phyloP scores from a whole-genome alignment of 2,329 filamentous ascomycete genomes.

The Esteya vermicola region DNA sequence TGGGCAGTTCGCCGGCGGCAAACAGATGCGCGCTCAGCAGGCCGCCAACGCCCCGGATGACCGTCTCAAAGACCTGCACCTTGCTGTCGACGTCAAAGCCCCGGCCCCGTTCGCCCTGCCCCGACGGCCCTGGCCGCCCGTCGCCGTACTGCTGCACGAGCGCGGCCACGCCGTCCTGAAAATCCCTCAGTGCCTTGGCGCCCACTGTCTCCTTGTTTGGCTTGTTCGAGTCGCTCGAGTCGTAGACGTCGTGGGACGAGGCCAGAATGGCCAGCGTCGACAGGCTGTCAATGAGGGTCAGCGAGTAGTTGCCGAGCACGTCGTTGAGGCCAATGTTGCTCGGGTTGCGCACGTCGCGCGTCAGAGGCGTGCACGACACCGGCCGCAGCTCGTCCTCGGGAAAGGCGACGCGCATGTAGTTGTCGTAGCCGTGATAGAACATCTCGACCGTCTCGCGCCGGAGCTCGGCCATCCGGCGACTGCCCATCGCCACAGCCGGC shows the following conservation, averaged over 20 bases:
- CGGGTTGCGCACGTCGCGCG: constrained; percentile 67
- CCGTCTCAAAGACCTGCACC: constrained; percentile 96
- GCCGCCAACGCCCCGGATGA: constrained; percentile 84
- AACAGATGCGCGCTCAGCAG: constrained; percentile 89
- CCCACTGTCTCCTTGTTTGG: constrained; percentile 37
- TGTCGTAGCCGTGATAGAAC: constrained; percentile 94
- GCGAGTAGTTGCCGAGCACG: constrained; percentile 89
- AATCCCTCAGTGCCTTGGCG: constrained; percentile 52
- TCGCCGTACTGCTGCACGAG: constrained; percentile 80
- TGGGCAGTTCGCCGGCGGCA: constrained; percentile 78
- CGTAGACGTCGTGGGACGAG: too few species aligned
- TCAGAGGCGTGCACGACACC: constrained; percentile 69
- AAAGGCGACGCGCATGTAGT: constrained; percentile 88
- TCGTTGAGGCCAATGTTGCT: constrained; percentile 82
- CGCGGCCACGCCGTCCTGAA: constrained; percentile 64
- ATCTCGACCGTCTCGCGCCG: constrained; percentile 55
- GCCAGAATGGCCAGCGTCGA: constrained; percentile 89
- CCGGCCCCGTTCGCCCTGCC: constrained; percentile 55
- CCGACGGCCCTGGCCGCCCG: constrained; percentile 53
- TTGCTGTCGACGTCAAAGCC: constrained; percentile 96
- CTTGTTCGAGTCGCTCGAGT: too few species aligned
- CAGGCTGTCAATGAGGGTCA: constrained; percentile 89
- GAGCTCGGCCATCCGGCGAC: constrained; percentile 38
- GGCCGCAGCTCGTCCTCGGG: constrained; percentile 92
- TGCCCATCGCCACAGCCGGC: constrained; percentile 33